Percentiles rank a stretch among this genome's conserved stretches.
These are phyloP conservation scores for Ustilaginoidea virens DNA, from an alignment of 2,329 filamentous ascomycete species.

Conservation along the genomic window DNA sequence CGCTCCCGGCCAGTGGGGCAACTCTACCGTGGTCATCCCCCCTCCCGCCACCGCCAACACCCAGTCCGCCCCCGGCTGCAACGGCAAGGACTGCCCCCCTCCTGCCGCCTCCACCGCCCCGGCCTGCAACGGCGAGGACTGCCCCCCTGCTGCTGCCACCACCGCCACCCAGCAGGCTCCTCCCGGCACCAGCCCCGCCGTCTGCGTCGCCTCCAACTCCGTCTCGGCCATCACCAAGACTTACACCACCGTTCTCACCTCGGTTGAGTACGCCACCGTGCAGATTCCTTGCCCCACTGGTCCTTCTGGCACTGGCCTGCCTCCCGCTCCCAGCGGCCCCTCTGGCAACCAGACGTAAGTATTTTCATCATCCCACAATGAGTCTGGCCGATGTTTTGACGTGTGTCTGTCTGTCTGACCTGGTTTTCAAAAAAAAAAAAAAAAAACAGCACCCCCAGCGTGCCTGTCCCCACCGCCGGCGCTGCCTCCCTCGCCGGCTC, in stretches of 20 bases:
- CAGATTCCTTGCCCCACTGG: constrained; percentile 26
- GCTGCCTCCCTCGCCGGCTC: constrained; percentile 38
- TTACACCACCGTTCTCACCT: constrained; percentile 39
- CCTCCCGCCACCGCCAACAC: background rate
- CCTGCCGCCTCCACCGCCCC: constrained; percentile 3
- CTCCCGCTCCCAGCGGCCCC: constrained; percentile 25
- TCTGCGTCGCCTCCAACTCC: too few species aligned
- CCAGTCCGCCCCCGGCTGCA: too few species aligned
- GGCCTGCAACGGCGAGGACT: constrained; percentile 3
- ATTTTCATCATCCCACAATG: too few species aligned
- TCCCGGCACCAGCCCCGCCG: constrained; percentile 18
- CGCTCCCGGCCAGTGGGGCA: constrained; percentile 7
- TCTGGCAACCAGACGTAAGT: constrained; percentile 16
- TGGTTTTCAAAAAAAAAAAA: too few species aligned
- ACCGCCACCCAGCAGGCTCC: constrained; percentile 4
- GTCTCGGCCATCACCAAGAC: constrained; percentile 39
- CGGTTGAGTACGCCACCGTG: constrained; percentile 36
- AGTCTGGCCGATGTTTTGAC: too few species aligned
- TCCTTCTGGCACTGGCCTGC: constrained; percentile 21
- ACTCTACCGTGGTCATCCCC: constrained; percentile 8
- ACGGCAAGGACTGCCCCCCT: constrained; percentile 4
- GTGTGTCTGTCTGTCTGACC: too few species aligned
- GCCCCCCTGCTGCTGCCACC: too few species aligned
- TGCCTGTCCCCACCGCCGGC: constrained; percentile 30
- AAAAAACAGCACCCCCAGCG: constrained; percentile 11